Base-by-base conservation (phyloP, 148 eudicot species). In the Vaccinium macrocarpon region DNA sequence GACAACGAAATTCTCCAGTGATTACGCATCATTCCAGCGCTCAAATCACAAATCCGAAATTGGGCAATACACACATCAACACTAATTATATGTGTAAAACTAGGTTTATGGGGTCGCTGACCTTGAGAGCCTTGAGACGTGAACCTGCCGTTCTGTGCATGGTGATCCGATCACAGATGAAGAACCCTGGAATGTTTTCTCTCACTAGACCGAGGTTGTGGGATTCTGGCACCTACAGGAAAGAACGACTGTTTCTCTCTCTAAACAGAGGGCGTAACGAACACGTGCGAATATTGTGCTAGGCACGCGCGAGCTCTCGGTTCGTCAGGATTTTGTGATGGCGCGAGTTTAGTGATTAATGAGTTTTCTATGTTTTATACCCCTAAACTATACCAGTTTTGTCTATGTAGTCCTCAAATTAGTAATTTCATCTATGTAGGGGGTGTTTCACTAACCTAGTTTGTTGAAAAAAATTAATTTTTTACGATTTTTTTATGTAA, bases 71-170 rank as follows among this genome's bases (percentile, higher is more conserved):
- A 61, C 11, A 7, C 13, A 1, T 15, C 29, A 8, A 48, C 59
- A 8, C 11, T 29, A 18, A 51, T 27, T 10, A 25, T 7, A 23
- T 19, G 38, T 8, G 10, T 49, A 56, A 2, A 70, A 46, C 21
- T 1, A 82, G 84, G 66, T 12, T 29, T 46, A 15, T 1, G 48
- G 62, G n/a, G 50, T 15, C 15, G 23, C 78, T 59, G 62, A 89
- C 91, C 89, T 87, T 89, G 61, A 87, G 84, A 73, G 82, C 79
- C 81, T 82, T 76, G 64, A 89, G 79, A 61, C 91, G 88, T 27
- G 91, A 87, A 66, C 85, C 85, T 49, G 90, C 85, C 6, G 81
- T 73, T 84, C 91, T 85, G 76, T 89, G 86, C 91, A 89, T 89
- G 82, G 48, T 35, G 79, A 82, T 82, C 84, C 19, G 50, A 70